Base-by-base conservation (phyloP, 2,329 filamentous ascomycete species). In the Hypocreales sp. region DNA sequence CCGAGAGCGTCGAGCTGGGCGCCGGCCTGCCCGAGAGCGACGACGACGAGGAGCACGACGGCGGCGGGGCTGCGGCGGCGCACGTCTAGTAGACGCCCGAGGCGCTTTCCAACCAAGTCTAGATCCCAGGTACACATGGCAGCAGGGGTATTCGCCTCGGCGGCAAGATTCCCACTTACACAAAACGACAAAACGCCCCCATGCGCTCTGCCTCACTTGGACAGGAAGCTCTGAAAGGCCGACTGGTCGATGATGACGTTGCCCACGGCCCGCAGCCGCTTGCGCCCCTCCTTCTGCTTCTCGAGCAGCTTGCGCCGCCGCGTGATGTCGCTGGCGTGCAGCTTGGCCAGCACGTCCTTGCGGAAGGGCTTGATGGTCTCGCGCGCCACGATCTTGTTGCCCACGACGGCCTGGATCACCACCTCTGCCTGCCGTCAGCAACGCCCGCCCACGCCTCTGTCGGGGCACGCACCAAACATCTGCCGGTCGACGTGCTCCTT, bases 171-270 rank as follows among this genome's bases (percentile, higher is more conserved):
- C n/a, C n/a, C n/a, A n/a, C n/a, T n/a, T n/a, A n/a, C n/a, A n/a
- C n/a, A n/a, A n/a, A n/a, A n/a, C n/a, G n/a, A n/a, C n/a, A n/a
- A n/a, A n/a, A n/a, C n/a, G n/a, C n/a, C n/a, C n/a, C n/a, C n/a
- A n/a, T n/a, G n/a, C 8, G 22, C 2, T 25, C 17, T 10, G 17
- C n/a, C 21, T 36, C 38, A 86, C 53, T 90, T 93, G 0, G 84
- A 69, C 49, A 98, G 54, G 50, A 98, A 98, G 39, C 74, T 81
- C 53, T 98, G 90, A 48, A 95, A 98, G 4, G 86, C 84, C 40
- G 83, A 79, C 42, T 94, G 84, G 35, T 95, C 86, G 50, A 98
- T 95, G n/a, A 84, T 68, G 1, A 98, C 86, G 46, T 92, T 93
- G 0, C 90, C 81, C 5, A 86, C 76, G 1, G 78, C 69, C 32